These are phyloP conservation scores for Pelargonium nanum DNA, from an alignment of 345 rosid species.

Conservation along the genomic window DNA sequence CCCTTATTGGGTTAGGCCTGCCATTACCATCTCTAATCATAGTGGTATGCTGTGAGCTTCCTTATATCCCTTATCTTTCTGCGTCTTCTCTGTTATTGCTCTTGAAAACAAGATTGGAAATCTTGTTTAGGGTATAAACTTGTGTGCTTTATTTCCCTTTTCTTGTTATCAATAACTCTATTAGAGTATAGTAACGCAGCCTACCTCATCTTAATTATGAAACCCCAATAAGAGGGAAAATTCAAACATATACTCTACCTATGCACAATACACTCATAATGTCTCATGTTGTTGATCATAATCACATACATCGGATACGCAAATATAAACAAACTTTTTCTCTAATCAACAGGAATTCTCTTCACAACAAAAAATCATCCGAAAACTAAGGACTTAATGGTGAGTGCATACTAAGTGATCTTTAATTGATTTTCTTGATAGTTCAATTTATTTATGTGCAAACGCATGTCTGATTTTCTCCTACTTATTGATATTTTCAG, in stretches of 20 bases:
- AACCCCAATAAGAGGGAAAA: too few relatives aligned
- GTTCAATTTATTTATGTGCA: neutral
- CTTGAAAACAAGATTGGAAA: too few relatives aligned
- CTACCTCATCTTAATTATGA: too few relatives aligned
- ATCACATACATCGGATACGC: neutral
- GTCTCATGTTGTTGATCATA: constrained; percentile 1
- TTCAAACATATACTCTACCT: neutral
- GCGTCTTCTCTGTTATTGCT: neutral
- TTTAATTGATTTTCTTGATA: constrained; percentile 4
- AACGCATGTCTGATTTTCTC: constrained; percentile 11
- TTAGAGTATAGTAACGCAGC: too few relatives aligned
- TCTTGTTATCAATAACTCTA: neutral
- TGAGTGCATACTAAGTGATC: constrained; percentile 13
- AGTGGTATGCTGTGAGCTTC: constrained; percentile 36
- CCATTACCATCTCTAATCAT: constrained; percentile 65
- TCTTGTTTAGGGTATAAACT: too few relatives aligned
- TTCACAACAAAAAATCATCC: constrained; percentile 74
- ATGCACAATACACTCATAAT: neutral
- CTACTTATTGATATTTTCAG: constrained; percentile 22
- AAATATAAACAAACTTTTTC: constrained; percentile 8
- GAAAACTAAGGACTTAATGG: constrained; percentile 75
- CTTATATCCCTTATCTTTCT: too few relatives aligned
- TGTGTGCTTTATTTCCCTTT: too few relatives aligned
- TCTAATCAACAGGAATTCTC: constrained; percentile 42
- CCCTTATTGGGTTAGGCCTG: constrained; percentile 94